A percentile compares a stretch with the other conserved stretches of the same genome.
Evolutionary conservation across 2,329 filamentous ascomycete species (phyloP).

Genomic region (Colletotrichum musae): DNA sequence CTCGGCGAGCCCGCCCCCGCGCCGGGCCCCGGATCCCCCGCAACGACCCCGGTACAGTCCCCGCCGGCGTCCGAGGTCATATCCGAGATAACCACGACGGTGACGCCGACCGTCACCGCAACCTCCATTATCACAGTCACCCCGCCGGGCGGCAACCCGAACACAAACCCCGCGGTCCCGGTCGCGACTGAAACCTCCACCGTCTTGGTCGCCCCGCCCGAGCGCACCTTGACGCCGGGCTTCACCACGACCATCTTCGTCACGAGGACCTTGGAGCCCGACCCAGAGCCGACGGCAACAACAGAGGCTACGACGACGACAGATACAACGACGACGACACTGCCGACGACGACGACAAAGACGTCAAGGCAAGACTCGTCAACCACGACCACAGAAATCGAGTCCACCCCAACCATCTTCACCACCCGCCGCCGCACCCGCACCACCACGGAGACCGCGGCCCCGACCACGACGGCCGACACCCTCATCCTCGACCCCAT

Average conservation of each 20-base stretch:
- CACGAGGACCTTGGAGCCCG: constrained; percentile 25
- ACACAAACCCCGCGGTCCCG: constrained; percentile 25
- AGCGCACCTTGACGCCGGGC: background rate
- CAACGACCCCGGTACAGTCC: constrained; percentile 2
- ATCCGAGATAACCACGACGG: constrained; percentile 27
- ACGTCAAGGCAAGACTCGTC: constrained; percentile 18
- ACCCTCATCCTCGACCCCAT: constrained; percentile 18
- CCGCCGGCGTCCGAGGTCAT: constrained; percentile 5
- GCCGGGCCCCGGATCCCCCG: constrained; percentile 38
- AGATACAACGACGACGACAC: background rate
- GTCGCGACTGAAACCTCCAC: constrained; percentile 33
- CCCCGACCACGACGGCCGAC: constrained; percentile 1
- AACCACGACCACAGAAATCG: constrained; percentile 1
- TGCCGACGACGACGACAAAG: background rate
- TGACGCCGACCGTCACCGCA: constrained; percentile 32
- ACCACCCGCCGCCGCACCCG: constrained; percentile 16
- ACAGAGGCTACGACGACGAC: background rate
- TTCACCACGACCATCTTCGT: constrained; percentile 34
- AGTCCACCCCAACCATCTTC: background rate
- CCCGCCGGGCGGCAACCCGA: background rate
- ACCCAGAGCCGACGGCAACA: constrained; percentile 11
- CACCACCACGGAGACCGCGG: constrained; percentile 6
- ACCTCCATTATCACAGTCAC: constrained; percentile 35
- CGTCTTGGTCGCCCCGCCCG: constrained; percentile 29
- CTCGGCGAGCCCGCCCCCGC: constrained; percentile 52